Conservation (phyloP, 108 stramenopile species). For the Craspedostauros australis region DNA sequence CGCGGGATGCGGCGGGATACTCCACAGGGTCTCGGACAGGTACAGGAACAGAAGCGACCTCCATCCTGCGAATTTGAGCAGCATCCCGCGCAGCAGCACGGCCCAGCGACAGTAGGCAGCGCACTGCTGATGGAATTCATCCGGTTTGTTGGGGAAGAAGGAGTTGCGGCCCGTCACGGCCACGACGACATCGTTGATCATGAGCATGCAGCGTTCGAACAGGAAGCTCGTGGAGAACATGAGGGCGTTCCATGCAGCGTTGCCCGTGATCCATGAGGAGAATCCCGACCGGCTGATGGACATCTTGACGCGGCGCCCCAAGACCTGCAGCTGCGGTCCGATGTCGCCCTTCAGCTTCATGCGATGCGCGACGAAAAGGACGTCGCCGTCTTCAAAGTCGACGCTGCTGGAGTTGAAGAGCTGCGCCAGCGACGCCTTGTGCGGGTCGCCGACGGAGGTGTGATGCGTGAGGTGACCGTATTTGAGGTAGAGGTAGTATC, state of each 20-base stretch:
- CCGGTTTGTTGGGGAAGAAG: conserved; percentile 77
- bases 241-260: conserved; percentile 37
- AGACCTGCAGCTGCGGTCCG: conserved; percentile 42
- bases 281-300: conserved; percentile 65
- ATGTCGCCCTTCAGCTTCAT: conserved; percentile 65
- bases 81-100: conserved; percentile 25
- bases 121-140: conserved; percentile 60
- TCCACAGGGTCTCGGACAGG: conserved; percentile 67
- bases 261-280: conserved; percentile 36
- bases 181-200: conserved; percentile 64
- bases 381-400: conserved; percentile 80
- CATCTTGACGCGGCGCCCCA: conserved; percentile 28
- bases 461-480: conserved; percentile 77
- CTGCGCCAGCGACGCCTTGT: conserved; percentile 34
- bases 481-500: conserved; percentile 69
- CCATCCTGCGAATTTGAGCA: conserved; percentile 51
- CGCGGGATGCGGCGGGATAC: conserved; percentile 74
- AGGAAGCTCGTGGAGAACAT: conserved; percentile 53
- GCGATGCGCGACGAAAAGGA: conserved; percentile 75
- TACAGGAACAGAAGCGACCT: conserved; percentile 58
- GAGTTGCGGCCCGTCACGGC: conserved; percentile 55
- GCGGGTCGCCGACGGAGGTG: conserved; percentile 45
- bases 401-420: conserved; percentile 53
- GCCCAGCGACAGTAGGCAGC: conserved; percentile 56
- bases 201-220: conserved; percentile 58